Conservation (phyloP, 306 rosid genomes). For the Trifolium pratense region DNA sequence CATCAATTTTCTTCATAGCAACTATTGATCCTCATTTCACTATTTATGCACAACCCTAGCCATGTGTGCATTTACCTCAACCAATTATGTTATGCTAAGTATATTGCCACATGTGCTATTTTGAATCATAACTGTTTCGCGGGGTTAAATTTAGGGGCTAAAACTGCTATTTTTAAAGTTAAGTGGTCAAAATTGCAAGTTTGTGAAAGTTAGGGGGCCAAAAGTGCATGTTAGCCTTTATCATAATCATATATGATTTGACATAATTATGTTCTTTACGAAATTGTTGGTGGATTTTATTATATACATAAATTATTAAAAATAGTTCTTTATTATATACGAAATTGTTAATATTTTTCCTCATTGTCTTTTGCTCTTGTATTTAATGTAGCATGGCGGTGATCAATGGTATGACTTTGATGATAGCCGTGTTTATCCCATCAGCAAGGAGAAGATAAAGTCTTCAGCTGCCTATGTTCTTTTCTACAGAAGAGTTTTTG, state of each 20-base stretch:
- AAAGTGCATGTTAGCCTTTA: too few relatives aligned
- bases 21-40: too few relatives aligned
- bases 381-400: conserved; percentile 75
- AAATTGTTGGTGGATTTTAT: conserved; percentile 29
- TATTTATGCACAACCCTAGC: too few relatives aligned
- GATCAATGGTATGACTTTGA: conserved; percentile 96
- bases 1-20: too few relatives aligned
- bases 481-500: conserved; percentile 85
- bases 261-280: conserved; percentile 20
- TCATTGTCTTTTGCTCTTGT: conserved; percentile 34
- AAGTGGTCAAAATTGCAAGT: too few relatives aligned
- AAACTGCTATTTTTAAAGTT: too few relatives aligned
- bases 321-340: conserved; percentile 1
- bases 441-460: conserved; percentile 88
- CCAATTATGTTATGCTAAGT: too few relatives aligned
- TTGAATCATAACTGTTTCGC: too few relatives aligned
- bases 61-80: too few relatives aligned
- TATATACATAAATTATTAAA: neutral
- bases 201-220: too few relatives aligned
- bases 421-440: conserved; percentile 84
- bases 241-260: conserved; percentile 37
- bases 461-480: conserved; percentile 97
- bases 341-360: conserved; percentile 33
- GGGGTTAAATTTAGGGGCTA: too few relatives aligned
- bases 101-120: too few relatives aligned